Conservation (phyloP, 139 green algal species). For the Klebsormidium nitens region DNA sequence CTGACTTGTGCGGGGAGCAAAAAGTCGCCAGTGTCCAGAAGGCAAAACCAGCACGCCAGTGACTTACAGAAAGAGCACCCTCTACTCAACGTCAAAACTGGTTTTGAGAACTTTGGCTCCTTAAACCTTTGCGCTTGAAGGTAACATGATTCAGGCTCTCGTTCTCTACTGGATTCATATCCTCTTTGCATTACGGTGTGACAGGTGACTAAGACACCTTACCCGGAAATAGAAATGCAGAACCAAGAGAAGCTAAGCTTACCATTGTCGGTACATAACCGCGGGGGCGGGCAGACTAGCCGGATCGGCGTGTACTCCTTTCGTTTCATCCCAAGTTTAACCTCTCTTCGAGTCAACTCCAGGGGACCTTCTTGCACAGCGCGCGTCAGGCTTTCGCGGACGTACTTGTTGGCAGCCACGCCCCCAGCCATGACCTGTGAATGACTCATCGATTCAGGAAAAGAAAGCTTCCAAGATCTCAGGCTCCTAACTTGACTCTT, state of each 20-base stretch:
- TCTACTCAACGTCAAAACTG: neutral
- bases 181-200: neutral
- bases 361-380: too few species aligned
- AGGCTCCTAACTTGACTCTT: too few species aligned
- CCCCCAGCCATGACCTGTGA: slow-evolving; percentile 88
- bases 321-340: too few species aligned
- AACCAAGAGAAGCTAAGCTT: neutral
- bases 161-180: too few species aligned
- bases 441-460: too few species aligned
- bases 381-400: slow-evolving; percentile 56
- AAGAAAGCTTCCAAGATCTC: too few species aligned
- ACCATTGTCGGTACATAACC: slow-evolving; percentile 93
- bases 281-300: slow-evolving; percentile 70
- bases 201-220: neutral
- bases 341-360: too few species aligned
- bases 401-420: slow-evolving; percentile 78
- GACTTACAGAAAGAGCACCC: neutral
- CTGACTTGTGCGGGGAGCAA: too few species aligned
- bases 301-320: slow-evolving; percentile 48
- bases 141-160: neutral
- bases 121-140: neutral
- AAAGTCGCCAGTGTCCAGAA: too few species aligned
- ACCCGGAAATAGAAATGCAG: neutral
- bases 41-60: too few species aligned
- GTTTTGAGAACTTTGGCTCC: too few species aligned